These are phyloP conservation scores for Dryas drummondii DNA, from an alignment of 306 rosid genomes.

Conservation along the genomic window DNA sequence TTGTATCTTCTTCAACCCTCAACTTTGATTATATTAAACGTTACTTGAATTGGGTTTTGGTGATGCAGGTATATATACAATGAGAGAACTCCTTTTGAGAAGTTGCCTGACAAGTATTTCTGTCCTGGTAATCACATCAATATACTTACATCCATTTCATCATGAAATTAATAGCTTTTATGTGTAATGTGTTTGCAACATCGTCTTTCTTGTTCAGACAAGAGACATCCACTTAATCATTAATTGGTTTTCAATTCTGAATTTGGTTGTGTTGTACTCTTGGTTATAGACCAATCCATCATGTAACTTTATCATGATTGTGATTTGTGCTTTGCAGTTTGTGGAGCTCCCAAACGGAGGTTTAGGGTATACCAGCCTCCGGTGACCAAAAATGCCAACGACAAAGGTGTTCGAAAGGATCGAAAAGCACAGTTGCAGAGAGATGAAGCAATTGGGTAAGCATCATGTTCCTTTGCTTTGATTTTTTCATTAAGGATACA, in stretches of 20 bases:
- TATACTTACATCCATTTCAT: background rate
- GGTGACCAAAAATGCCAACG: conserved; percentile 55
- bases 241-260: background rate
- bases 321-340: conserved; percentile 46
- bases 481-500: background rate
- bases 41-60: background rate
- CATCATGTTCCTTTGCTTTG: background rate
- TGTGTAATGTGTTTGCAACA: background rate
- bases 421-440: conserved; percentile 62
- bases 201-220: background rate
- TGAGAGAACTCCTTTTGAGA: conserved; percentile 80
- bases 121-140: conserved; percentile 57
- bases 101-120: conserved; percentile 73
- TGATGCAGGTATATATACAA: conserved; percentile 78
- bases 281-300: background rate
- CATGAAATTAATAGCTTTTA: background rate
- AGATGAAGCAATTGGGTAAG: conserved; percentile 78
- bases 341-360: conserved; percentile 94
- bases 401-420: conserved; percentile 53
- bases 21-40: background rate
- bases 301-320: background rate
- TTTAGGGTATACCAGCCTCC: conserved; percentile 67
- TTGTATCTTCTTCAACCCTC: background rate
- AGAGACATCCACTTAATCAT: background rate
- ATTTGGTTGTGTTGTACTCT: background rate